Base-by-base conservation (phyloP, 352 stramenopile genomes). In the Phytophthora chlamydospora region DNA sequence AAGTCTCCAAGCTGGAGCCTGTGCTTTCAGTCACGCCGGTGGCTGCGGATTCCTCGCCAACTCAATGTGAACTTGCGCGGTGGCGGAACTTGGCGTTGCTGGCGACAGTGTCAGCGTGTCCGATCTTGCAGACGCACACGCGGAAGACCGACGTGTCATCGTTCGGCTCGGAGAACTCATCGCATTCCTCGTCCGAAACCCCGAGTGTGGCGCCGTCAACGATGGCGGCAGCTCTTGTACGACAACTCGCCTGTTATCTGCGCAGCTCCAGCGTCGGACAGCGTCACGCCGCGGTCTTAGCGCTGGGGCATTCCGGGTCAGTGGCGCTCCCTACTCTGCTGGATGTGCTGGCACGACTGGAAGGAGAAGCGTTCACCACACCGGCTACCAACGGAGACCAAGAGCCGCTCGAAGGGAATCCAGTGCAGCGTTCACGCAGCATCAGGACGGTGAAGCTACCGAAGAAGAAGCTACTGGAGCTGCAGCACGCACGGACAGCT, bases 31-130 rank as follows among this genome's bases (percentile, higher is more conserved):
- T 48, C 48, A 71, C 40, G 14, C 33, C 17, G 14, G 24, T 55
- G 34, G 8, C 21, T 38, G 34, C 13, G 2, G 58, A 62, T 9
- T 27, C 11, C 2, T 16, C 27, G 32, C 41, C 41, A 16, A 70
- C 42, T n/a, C 65, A 66, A 36, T 47, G 53, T 13, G 73, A 86
- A 27, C 48, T 88, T 24, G 66, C 69, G 9, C 80, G 83, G 21
- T 94, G 85, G 85, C 59, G 85, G 5, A 91, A 92, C 9, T 43
- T 91, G 12, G 68, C 79, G 4, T 72, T 92, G 29, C 41, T 94
- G 2, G 68, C 79, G 12, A 88, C 80, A 9, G 40, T 74, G 0
- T 80, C 77, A 2, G 78, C 81, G 4, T 81, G 76, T 58, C 62
- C 67, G 1, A 73, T 75, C 5, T 38, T 88, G 46, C 59, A 61